phyloP scores from a whole-genome alignment of 352 stramenopile genomes.

The Phytopythium sindhum region DNA sequence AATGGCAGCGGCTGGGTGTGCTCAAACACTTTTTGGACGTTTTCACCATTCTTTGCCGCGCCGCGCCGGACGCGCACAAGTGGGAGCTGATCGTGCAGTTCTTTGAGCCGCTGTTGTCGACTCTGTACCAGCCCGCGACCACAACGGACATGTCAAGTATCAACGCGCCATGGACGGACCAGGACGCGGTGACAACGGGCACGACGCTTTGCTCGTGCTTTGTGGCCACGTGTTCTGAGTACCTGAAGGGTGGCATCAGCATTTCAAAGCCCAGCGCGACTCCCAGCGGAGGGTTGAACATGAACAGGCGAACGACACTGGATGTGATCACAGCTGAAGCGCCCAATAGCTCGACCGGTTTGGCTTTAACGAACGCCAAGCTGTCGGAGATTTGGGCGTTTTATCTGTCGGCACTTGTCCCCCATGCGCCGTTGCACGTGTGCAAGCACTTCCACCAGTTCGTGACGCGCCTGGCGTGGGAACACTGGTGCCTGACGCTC shows the following conservation, averaged over 20 bases:
- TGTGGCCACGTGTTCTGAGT: conserved; percentile 70
- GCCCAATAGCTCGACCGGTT: neutral
- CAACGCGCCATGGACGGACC: conserved; percentile 62
- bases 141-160: conserved; percentile 69
- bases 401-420: conserved; percentile 68
- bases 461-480: conserved; percentile 74
- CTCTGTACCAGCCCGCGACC: conserved; percentile 71
- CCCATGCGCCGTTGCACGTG: conserved; percentile 69
- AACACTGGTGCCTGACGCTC: conserved; percentile 79
- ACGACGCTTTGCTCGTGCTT: conserved; percentile 80
- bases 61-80: conserved; percentile 50
- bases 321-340: conserved; percentile 5
- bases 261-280: neutral
- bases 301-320: neutral
- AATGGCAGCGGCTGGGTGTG: conserved; percentile 70
- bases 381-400: conserved; percentile 81
- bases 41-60: conserved; percentile 66
- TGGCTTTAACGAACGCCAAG: conserved; percentile 20
- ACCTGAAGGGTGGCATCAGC: conserved; percentile 34
- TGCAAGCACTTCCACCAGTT: conserved; percentile 84
- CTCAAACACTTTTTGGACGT: conserved; percentile 80
- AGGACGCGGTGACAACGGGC: conserved; percentile 69
- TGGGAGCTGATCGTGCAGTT: conserved; percentile 68
- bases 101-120: conserved; percentile 79
- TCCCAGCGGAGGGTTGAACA: neutral